Base-by-base conservation (phyloP, 768 basidiomycete genomes). In the Exsudoporus frostii region DNA sequence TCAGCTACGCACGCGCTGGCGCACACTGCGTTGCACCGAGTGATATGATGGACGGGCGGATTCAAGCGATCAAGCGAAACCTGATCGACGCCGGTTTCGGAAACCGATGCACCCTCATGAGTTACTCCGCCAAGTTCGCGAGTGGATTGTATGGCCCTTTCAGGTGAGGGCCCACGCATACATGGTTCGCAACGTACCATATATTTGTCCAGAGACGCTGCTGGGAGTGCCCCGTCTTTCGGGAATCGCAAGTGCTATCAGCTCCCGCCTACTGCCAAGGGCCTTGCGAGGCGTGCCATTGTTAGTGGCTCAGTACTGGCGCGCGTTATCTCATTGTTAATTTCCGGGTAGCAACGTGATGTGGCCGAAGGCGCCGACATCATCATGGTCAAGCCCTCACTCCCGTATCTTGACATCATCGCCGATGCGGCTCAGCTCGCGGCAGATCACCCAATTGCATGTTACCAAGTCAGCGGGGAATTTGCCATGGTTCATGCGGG, bases 41-140 rank as follows among this genome's bases (percentile, higher is more conserved):
- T 65, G 97, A 98, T 71, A 99, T 99, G 97, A 98, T 98, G 94
- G 97, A 99, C 67, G 97, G 96, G 0, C 79, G 96, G 19, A 85
- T 99, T 57, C 84, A 82, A 57, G 84, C 84, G 14, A 98, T 99
- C 73, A 99, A 99, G 70, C 77, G 82, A 34, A 80, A 78, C 4
- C 75, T 99, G 50, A 91, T 98, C 54, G 86, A 91, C 54, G 80
- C 80, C 39, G 92, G 93, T 17, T 77, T 84, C 41, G 94, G 86
- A 9, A 98, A 98, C 73, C 82, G 82, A 65, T 93, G 90, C 69
- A 88, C 88, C 7, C 78, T 99, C 47, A 98, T 99, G 97, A 85
- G 88, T 41, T 99, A 99, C 68, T 90, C 92, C 9, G 97, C 97
- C 55, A 99, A 99, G 71, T 99, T 99, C 62, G 95, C 97, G 5